Evolutionary conservation across 257 asterid genomes (phyloP).

Genomic region (Schizonepeta tenuifolia): DNA sequence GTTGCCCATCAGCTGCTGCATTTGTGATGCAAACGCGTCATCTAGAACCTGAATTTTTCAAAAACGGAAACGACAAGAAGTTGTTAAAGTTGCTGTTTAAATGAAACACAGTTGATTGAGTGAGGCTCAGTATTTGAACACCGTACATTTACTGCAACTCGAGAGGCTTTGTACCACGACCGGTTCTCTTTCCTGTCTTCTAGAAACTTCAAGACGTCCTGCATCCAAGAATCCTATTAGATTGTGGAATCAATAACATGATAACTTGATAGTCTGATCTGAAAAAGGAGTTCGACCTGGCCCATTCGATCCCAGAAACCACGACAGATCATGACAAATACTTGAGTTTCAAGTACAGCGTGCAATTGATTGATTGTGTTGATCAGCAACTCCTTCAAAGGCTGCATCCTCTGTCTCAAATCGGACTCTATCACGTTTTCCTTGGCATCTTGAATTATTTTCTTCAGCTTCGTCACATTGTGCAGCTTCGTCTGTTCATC

Average conservation of each 20-base stretch:
- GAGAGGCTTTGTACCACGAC: slow-evolving; percentile 84
- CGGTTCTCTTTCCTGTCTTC: slow-evolving; percentile 76
- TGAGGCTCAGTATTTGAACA: slow-evolving; percentile 24
- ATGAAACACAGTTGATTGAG: not conserved
- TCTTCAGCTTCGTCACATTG: slow-evolving; percentile 77
- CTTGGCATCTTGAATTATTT: slow-evolving; percentile 82
- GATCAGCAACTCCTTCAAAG: slow-evolving; percentile 75
- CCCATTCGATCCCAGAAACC: slow-evolving; percentile 99
- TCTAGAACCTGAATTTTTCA: slow-evolving; percentile 64
- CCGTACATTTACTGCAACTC: slow-evolving; percentile 82
- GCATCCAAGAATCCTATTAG: slow-evolving; percentile 31
- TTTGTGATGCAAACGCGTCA: slow-evolving; percentile 82
- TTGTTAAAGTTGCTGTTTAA: slow-evolving; percentile 18
- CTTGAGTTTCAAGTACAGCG: slow-evolving; percentile 67
- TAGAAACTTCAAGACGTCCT: slow-evolving; percentile 84
- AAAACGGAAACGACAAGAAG: not conserved
- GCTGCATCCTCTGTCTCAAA: slow-evolving; percentile 70
- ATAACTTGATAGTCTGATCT: not conserved
- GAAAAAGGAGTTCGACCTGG: slow-evolving; percentile 51
- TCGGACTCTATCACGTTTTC: slow-evolving; percentile 78
- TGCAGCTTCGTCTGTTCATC: slow-evolving; percentile 75
- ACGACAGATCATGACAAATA: slow-evolving; percentile 72
- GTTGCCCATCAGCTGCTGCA: slow-evolving; percentile 87
- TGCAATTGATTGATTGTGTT: slow-evolving; percentile 67
- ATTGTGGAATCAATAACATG: not conserved